These are phyloP conservation scores for Cylindrotheca fusiformis DNA, from an alignment of 108 stramenopile genomes.

Conservation along the genomic window DNA sequence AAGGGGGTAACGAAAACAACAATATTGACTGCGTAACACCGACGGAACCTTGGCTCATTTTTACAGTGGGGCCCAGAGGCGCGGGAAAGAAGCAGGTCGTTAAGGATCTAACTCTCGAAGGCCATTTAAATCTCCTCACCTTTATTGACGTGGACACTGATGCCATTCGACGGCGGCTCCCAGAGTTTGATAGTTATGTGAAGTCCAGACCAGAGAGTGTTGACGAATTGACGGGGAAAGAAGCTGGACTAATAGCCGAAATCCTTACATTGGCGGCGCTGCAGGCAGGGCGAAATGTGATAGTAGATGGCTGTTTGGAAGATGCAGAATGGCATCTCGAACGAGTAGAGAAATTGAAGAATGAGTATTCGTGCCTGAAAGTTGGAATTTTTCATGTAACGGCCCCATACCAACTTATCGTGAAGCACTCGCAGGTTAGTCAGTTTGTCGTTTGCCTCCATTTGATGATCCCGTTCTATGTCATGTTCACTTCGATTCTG, in stretches of 20 bases:
- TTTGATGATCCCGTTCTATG: too few species aligned
- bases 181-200: slow-evolving; percentile 69
- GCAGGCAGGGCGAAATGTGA: slow-evolving; percentile 56
- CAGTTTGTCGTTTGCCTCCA: too few species aligned
- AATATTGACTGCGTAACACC: slow-evolving; percentile 47
- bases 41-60: slow-evolving; percentile 79
- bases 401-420: slow-evolving; percentile 27
- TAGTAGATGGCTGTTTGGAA: slow-evolving; percentile 60
- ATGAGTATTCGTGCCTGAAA: slow-evolving; percentile 27
- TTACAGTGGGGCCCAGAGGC: slow-evolving; percentile 84
- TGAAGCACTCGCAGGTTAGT: slow-evolving; percentile 20
- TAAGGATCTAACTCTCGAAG: slow-evolving; percentile 46
- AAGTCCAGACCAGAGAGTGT: slow-evolving; percentile 47
- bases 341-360: slow-evolving; percentile 39
- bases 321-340: slow-evolving; percentile 63
- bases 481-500: too few species aligned
- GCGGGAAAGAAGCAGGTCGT: slow-evolving; percentile 79
- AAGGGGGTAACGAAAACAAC: slow-evolving; percentile 11
- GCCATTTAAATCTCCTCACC: slow-evolving; percentile 58
- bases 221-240: slow-evolving; percentile 51
- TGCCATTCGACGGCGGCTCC: slow-evolving; percentile 65
- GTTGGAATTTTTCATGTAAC: slow-evolving; percentile 49
- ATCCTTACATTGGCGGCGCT: slow-evolving; percentile 47
- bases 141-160: slow-evolving; percentile 74
- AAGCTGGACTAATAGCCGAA: slow-evolving; percentile 60